Evolutionary conservation across 192 early-diverging fungal species (phyloP).

Genomic region (Funneliformis mosseae): DNA sequence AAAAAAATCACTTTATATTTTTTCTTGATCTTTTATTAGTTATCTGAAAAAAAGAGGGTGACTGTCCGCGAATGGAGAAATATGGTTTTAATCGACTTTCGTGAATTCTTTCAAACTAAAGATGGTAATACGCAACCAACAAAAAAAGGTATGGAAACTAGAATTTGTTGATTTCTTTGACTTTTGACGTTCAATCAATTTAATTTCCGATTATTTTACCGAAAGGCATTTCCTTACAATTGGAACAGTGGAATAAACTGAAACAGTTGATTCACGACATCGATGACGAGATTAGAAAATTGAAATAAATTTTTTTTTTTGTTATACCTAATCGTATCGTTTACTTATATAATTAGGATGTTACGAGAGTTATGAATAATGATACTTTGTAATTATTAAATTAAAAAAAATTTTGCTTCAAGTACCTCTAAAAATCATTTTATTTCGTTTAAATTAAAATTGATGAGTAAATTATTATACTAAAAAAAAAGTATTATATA

Average conservation of each 20-base stretch:
- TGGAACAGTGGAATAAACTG: constrained; percentile 25
- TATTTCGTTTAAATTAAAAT: too few relatives aligned
- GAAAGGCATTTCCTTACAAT: constrained; percentile 17
- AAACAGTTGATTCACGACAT: constrained; percentile 16
- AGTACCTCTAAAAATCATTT: too few relatives aligned
- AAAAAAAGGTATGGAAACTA: constrained; percentile 1
- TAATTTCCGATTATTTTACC: neutral
- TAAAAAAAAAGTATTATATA: too few relatives aligned
- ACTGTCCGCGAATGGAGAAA: constrained; percentile 17
- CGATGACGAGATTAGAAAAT: neutral
- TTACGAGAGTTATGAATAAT: too few relatives aligned
- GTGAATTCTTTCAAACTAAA: constrained; percentile 3
- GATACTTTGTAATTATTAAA: too few relatives aligned
- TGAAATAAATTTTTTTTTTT: neutral
- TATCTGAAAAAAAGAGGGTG: constrained; percentile 11
- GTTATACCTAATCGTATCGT: neutral
- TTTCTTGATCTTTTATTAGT: neutral
- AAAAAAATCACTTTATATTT: neutral
- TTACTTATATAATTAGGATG: too few relatives aligned
- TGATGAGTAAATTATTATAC: too few relatives aligned
- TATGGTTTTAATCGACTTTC: constrained; percentile 22
- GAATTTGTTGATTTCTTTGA: neutral
- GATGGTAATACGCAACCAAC: neutral
- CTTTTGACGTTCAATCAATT: neutral
- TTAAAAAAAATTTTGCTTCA: too few relatives aligned